phyloP scores from a whole-genome alignment of 805 yeast species.

The Candida gorgasii region DNA sequence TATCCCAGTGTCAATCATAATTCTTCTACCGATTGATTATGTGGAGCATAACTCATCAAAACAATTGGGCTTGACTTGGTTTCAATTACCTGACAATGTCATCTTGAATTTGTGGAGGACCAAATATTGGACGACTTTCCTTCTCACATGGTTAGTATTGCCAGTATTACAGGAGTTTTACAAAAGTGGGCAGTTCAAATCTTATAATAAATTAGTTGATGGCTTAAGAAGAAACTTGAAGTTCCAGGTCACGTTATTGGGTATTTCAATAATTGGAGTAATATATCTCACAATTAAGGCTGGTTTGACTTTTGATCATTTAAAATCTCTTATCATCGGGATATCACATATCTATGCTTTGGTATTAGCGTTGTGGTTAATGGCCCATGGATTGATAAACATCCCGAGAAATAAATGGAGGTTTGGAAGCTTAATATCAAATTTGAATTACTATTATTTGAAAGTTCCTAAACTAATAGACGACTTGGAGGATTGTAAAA shows the following conservation, averaged over 20 bases:
- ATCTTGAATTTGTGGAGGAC: conserved; percentile 67
- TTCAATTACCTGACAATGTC: conserved; percentile 46
- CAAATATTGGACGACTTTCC: conserved; percentile 78
- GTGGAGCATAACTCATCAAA: conserved; percentile 50
- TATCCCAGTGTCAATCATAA: conserved; percentile 73
- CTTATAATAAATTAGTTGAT: conserved; percentile 48
- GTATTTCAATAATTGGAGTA: conserved; percentile 52
- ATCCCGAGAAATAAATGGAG: conserved; percentile 57
- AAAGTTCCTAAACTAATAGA: conserved; percentile 62
- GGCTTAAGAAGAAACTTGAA: conserved; percentile 57
- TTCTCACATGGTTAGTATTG: conserved; percentile 73
- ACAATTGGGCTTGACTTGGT: conserved; percentile 32
- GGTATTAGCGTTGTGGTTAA: conserved; percentile 73
- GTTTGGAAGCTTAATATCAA: conserved; percentile 30
- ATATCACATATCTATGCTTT: conserved; percentile 76
- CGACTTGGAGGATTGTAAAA: conserved; percentile 59
- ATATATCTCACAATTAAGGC: conserved; percentile 58
- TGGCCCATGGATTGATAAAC: conserved; percentile 78
- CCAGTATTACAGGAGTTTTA: conserved; percentile 76
- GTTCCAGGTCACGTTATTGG: conserved; percentile 60
- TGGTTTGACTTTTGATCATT: conserved; percentile 50
- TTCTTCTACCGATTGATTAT: conserved; percentile 73
- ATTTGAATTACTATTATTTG: conserved; percentile 44
- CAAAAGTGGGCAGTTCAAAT: conserved; percentile 64
- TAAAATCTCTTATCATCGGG: conserved; percentile 71